phyloP scores from a whole-genome alignment of 768 basidiomycete species.

The Calocybe gangraenosa region DNA sequence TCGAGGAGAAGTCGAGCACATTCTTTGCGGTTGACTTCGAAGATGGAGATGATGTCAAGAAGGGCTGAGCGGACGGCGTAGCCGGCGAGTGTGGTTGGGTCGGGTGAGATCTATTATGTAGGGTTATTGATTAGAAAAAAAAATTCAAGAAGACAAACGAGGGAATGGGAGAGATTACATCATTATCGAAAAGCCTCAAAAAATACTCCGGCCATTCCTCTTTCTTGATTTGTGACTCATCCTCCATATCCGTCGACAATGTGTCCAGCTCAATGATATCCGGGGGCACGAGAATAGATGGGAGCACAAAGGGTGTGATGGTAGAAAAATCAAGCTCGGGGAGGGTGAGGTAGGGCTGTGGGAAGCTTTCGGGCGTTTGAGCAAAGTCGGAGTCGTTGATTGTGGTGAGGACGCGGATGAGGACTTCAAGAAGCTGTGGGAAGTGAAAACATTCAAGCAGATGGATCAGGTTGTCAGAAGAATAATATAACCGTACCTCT shows the following conservation, averaged over 20 bases:
- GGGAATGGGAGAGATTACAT: slow-evolving; percentile 26
- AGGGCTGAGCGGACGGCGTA: slow-evolving; percentile 76
- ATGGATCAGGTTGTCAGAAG: no score
- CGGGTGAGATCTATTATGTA: slow-evolving; percentile 77
- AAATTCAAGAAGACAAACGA: slow-evolving; percentile 1
- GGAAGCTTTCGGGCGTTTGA: slow-evolving; percentile 51
- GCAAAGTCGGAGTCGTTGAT: slow-evolving; percentile 61
- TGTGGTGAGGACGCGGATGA: slow-evolving; percentile 56
- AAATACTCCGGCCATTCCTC: slow-evolving; percentile 81
- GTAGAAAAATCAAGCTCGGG: slow-evolving; percentile 34
- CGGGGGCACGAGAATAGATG: slow-evolving; percentile 80
- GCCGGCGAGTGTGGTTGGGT: slow-evolving; percentile 68
- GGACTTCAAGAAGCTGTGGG: slow-evolving; percentile 67
- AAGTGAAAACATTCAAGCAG: no score
- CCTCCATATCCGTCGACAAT: slow-evolving; percentile 62
- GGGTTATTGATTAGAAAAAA: slow-evolving; percentile 1
- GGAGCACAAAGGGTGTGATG: slow-evolving; percentile 59
- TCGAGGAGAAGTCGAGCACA: slow-evolving; percentile 84
- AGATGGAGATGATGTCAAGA: slow-evolving; percentile 79
- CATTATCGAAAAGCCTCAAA: slow-evolving; percentile 61
- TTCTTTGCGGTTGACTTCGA: slow-evolving; percentile 95
- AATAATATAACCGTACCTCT: no score
- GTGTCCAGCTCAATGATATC: slow-evolving; percentile 81
- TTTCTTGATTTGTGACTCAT: slow-evolving; percentile 70
- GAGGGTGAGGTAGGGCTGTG: slow-evolving; percentile 60